These are phyloP conservation scores for Cutaneotrichosporon curvatum DNA, from an alignment of 1,284 basidiomycete genomes.

Conservation along the genomic window DNA sequence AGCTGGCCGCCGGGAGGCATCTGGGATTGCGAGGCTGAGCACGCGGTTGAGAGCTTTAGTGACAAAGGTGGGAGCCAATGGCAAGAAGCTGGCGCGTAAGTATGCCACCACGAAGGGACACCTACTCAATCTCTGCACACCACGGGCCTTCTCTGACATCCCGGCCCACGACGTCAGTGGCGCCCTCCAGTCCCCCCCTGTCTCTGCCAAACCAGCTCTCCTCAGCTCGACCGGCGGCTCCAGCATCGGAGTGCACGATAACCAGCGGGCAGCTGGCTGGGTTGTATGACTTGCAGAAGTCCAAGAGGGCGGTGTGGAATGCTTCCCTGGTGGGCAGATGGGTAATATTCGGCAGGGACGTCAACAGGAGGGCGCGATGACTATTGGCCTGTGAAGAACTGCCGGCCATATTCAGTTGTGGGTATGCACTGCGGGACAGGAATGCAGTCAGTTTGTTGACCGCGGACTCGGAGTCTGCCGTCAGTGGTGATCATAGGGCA, in stretches of 20 bases:
- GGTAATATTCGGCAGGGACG: constrained; percentile 85
- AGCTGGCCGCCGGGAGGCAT: constrained; percentile 47
- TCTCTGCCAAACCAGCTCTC: constrained; percentile 49
- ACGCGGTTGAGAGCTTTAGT: constrained; percentile 67
- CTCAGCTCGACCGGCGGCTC: constrained; percentile 58
- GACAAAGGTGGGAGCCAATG: constrained; percentile 79
- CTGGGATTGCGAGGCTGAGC: constrained; percentile 51
- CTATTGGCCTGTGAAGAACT: constrained; percentile 20
- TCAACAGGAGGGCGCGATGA: constrained; percentile 64
- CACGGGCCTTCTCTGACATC: constrained; percentile 62
- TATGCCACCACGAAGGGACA: background rate
- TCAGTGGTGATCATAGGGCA: constrained; percentile 3
- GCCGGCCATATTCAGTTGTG: constrained; percentile 56
- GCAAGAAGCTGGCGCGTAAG: constrained; percentile 66
- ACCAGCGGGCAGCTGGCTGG: constrained; percentile 60
- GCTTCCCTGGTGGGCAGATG: constrained; percentile 63
- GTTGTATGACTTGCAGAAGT: constrained; percentile 51
- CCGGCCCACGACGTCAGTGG: constrained; percentile 47
- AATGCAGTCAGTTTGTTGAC: constrained; percentile 72
- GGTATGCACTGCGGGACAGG: constrained; percentile 59
- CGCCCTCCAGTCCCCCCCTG: constrained; percentile 50
- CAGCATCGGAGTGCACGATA: constrained; percentile 76
- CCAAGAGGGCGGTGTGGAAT: constrained; percentile 66
- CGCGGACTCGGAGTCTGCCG: constrained; percentile 55
- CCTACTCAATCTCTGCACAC: constrained; percentile 66